Conservation (phyloP, 768 basidiomycete genomes). For the Xanthoconium stramineum region DNA sequence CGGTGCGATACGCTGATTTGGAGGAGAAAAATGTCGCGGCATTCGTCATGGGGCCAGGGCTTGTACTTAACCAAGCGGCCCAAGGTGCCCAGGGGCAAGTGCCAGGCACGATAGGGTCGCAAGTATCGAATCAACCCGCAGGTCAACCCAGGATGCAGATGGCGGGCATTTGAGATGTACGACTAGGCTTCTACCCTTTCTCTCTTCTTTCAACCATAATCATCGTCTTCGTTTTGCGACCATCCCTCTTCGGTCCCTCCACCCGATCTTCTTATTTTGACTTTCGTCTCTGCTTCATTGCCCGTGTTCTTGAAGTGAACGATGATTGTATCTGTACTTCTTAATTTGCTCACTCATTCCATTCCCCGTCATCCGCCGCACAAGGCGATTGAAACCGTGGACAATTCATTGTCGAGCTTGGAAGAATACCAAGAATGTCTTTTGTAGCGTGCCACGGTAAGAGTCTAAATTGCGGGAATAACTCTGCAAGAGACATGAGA, state of each 20-base stretch:
- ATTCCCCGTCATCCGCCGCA: constrained; percentile 13
- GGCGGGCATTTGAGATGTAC: constrained; percentile 31
- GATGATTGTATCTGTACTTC: constrained; percentile 38
- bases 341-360: constrained; percentile 30
- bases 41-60: constrained; percentile 51
- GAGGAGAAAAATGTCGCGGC: constrained; percentile 70
- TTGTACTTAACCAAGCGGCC: constrained; percentile 37
- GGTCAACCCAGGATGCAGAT: constrained; percentile 34
- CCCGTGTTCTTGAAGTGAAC: constrained; percentile 32
- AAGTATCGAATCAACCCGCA: constrained; percentile 23
- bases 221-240: constrained; percentile 14
- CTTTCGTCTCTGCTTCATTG: constrained; percentile 15
- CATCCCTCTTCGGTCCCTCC: constrained; percentile 4
- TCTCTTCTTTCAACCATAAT: not conserved
- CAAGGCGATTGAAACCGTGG: constrained; percentile 20
- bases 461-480: constrained; percentile 7
- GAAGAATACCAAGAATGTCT: not conserved
- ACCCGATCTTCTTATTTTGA: constrained; percentile 22
- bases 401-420: constrained; percentile 12
- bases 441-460: not conserved
- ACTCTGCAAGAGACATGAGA: not conserved
- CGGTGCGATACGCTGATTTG: constrained; percentile 68
- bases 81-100: constrained; percentile 38
- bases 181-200: constrained; percentile 1
- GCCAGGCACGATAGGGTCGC: constrained; percentile 31